Evolutionary conservation across 2,329 filamentous ascomycete genomes (phyloP).

Genomic region (Aspergillus tubingensis): DNA sequence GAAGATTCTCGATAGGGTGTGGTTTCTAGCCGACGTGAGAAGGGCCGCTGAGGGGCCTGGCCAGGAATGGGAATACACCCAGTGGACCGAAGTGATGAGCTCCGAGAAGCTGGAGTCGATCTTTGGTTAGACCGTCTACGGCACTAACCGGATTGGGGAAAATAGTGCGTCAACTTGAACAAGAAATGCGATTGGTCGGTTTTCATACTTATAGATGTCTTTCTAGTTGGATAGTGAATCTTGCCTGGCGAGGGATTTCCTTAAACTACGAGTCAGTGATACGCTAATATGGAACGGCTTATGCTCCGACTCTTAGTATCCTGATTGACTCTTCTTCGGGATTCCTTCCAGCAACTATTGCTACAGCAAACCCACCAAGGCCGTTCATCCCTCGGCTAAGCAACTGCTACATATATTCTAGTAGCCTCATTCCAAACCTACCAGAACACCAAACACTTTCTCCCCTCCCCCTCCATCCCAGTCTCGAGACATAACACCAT

Average conservation of each 20-base stretch:
- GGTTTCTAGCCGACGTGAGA: neutral
- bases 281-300: too few species aligned
- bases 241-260: neutral
- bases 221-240: neutral
- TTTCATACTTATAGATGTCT: neutral
- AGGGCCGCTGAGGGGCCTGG: neutral
- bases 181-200: neutral
- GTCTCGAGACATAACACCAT: too few species aligned
- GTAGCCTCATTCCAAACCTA: too few species aligned
- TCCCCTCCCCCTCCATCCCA: too few species aligned
- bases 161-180: neutral
- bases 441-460: too few species aligned
- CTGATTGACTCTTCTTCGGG: too few species aligned
- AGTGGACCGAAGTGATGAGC: slow-evolving; percentile 7
- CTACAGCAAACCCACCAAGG: too few species aligned
- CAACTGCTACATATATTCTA: too few species aligned
- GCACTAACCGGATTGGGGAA: slow-evolving; percentile 1
- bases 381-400: too few species aligned
- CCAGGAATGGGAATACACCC: neutral
- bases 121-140: neutral
- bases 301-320: too few species aligned
- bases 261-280: too few species aligned
- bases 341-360: too few species aligned
- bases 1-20: slow-evolving; percentile 14
- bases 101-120: slow-evolving; percentile 4